Evolutionary conservation across 208 protist species (phyloP).

Genomic region (Leishmania guyanensis): DNA sequence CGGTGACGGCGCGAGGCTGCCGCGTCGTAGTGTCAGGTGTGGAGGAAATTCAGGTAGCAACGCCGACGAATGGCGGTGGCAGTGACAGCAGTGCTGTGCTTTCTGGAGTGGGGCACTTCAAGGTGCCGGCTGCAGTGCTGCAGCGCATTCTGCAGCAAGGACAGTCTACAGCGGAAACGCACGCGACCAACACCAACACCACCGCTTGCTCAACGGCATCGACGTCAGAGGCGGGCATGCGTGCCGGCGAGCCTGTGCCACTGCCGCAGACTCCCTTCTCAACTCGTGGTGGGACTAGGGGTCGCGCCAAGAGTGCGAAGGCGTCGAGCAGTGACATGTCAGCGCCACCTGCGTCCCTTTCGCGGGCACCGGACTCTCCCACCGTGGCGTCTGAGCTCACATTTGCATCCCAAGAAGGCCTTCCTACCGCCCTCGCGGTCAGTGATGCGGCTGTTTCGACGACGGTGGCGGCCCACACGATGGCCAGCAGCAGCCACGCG

Average conservation of each 20-base stretch:
- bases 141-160: conserved; percentile 36
- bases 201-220: not conserved
- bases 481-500: not conserved
- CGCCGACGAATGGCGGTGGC: not conserved
- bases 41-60: not conserved
- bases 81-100: not conserved
- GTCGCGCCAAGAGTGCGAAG: not conserved
- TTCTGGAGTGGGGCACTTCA: conserved; percentile 18
- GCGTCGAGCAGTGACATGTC: not conserved
- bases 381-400: not conserved
- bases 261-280: not conserved
- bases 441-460: conserved; percentile 21
- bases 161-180: not conserved
- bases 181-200: not conserved
- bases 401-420: not conserved
- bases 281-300: not conserved
- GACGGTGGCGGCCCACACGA: conserved; percentile 20
- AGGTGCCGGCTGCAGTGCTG: conserved; percentile 34
- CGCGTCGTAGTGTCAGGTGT: conserved; percentile 20
- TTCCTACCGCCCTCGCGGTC: conserved; percentile 5
- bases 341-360: not conserved
- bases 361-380: not conserved
- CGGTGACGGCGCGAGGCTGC: not conserved
- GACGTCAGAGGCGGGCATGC: not conserved
- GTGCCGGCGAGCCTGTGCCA: not conserved